These are phyloP conservation scores for Myrica gale DNA, from an alignment of 306 rosid species.

Conservation along the genomic window DNA sequence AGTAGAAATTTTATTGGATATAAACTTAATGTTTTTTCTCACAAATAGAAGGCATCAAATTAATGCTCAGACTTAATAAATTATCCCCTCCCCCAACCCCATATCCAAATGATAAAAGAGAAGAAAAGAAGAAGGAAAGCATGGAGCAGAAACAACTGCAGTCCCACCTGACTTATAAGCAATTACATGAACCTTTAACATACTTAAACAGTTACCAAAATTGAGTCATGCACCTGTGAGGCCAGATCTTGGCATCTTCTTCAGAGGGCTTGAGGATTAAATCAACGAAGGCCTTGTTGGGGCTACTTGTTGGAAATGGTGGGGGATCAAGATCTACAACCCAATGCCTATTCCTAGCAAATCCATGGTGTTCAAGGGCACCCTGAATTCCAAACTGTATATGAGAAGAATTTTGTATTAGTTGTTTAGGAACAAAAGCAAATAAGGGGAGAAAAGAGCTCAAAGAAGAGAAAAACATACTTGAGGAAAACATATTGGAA, in stretches of 20 bases:
- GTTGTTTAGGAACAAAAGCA: neutral
- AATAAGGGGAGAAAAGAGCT: slow-evolving; percentile 6
- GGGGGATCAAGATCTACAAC: slow-evolving; percentile 70
- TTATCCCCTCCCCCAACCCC: neutral
- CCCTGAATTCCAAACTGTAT: slow-evolving; percentile 62
- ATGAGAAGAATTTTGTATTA: slow-evolving; percentile 12
- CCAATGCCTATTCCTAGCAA: slow-evolving; percentile 75
- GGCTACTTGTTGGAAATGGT: slow-evolving; percentile 46
- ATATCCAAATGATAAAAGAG: neutral
- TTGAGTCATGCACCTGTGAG: slow-evolving; percentile 52
- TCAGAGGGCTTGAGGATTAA: slow-evolving; percentile 62
- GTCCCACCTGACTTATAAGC: neutral
- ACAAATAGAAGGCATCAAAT: neutral
- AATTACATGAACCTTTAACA: neutral
- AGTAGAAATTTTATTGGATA: neutral
- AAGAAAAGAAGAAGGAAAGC: neutral
- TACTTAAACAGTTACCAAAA: neutral
- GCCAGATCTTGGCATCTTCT: slow-evolving; percentile 62
- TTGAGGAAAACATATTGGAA: slow-evolving; percentile 78
- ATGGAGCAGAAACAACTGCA: neutral
- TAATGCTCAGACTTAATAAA: neutral
- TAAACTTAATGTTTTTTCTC: neutral
- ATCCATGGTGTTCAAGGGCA: slow-evolving; percentile 70
- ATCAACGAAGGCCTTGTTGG: slow-evolving; percentile 54
- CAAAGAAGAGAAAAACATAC: slow-evolving; percentile 40